These are phyloP conservation scores for Mortierella sp. DNA, from an alignment of 371 early-diverging fungal genomes.

Conservation along the genomic window DNA sequence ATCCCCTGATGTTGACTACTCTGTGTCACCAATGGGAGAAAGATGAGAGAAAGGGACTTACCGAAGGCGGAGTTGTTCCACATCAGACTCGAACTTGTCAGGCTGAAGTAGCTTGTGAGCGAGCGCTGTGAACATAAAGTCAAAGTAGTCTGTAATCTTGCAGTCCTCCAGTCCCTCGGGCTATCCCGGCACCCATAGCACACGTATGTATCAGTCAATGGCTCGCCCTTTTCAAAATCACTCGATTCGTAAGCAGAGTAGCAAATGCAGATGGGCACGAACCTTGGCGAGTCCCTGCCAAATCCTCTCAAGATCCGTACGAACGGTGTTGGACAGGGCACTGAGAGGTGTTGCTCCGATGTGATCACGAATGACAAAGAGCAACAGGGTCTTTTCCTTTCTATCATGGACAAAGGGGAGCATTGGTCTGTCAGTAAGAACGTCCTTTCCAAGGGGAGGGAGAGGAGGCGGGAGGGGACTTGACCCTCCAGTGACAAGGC, in stretches of 20 bases:
- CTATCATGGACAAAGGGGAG: slow-evolving; percentile 31
- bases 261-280: slow-evolving; percentile 2
- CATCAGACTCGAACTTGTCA: slow-evolving; percentile 83
- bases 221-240: no score
- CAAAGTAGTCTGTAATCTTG: slow-evolving; percentile 90
- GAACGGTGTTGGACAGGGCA: slow-evolving; percentile 82
- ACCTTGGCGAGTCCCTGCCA: slow-evolving; percentile 91
- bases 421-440: no score
- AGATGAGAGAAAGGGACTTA: slow-evolving; percentile 26
- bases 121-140: slow-evolving; percentile 89
- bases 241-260: no score
- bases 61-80: slow-evolving; percentile 75
- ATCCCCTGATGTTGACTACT: no score
- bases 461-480: no score
- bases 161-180: slow-evolving; percentile 86
- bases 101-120: slow-evolving; percentile 93
- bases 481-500: no score
- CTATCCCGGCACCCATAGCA: slow-evolving; percentile 56
- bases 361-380: slow-evolving; percentile 97
- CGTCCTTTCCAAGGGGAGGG: no score
- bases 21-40: not conserved
- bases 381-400: slow-evolving; percentile 87
- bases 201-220: not conserved
- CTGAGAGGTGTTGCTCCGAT: slow-evolving; percentile 88
- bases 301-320: slow-evolving; percentile 86